phyloP scores from a whole-genome alignment of 305 asterid species.

The Withania somnifera region DNA sequence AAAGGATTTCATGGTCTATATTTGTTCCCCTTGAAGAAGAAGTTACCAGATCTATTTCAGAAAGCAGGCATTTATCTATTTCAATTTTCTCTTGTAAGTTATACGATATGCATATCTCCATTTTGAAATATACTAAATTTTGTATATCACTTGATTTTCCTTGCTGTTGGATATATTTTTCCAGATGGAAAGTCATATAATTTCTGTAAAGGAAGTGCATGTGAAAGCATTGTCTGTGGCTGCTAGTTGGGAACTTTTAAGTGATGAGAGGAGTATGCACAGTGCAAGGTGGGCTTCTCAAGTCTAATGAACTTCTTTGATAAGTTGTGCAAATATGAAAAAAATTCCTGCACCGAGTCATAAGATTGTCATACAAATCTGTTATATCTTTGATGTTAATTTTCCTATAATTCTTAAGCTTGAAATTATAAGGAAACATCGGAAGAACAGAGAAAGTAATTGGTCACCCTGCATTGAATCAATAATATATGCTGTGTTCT shows the following conservation, averaged over 20 bases:
- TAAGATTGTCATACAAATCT: not conserved
- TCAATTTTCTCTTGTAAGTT: constrained; percentile 48
- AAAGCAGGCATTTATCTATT: constrained; percentile 42
- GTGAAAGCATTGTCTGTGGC: constrained; percentile 30
- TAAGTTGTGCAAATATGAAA: not conserved
- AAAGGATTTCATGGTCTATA: constrained; percentile 45
- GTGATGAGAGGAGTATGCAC: constrained; percentile 11
- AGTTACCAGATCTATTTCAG: constrained; percentile 20
- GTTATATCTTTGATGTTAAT: not conserved
- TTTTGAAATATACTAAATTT: not conserved
- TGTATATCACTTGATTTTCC: constrained; percentile 6
- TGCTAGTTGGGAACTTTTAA: constrained; percentile 34
- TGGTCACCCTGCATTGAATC: not conserved
- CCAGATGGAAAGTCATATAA: constrained; percentile 23
- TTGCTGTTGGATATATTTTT: constrained; percentile 6
- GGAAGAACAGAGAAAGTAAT: not conserved
- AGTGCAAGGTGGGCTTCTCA: constrained; percentile 24
- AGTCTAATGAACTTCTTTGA: not conserved
- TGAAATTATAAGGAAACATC: not conserved
- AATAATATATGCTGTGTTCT: not conserved
- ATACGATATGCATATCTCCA: not conserved
- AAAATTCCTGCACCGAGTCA: not conserved
- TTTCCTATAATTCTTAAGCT: not conserved
- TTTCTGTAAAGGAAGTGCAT: constrained; percentile 24
- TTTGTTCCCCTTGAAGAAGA: constrained; percentile 23